These are phyloP conservation scores for Samsoniella hepiali DNA, from an alignment of 2,329 filamentous ascomycete genomes.

Conservation along the genomic window DNA sequence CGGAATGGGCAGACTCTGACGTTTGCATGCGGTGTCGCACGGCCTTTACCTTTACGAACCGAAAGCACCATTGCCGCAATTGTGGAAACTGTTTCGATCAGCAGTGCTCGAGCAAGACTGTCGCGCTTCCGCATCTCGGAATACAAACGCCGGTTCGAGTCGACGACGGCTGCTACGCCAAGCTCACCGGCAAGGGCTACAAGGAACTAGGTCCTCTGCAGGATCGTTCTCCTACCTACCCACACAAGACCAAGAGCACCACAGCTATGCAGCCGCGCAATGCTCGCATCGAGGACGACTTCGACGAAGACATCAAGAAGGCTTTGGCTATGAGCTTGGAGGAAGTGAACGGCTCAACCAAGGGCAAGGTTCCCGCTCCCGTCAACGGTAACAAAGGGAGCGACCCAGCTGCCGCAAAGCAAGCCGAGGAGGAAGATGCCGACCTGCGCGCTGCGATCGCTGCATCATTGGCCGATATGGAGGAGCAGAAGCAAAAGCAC, in stretches of 20 bases:
- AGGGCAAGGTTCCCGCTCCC: constrained; percentile 66
- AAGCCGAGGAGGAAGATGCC: constrained; percentile 81
- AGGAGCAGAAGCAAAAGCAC: constrained; percentile 93
- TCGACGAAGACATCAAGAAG: constrained; percentile 91
- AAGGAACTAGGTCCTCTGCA: constrained; percentile 41
- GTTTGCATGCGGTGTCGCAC: constrained; percentile 98
- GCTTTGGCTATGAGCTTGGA: constrained; percentile 96
- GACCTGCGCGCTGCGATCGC: constrained; percentile 94
- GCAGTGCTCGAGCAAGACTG: constrained; percentile 84
- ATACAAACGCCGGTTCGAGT: constrained; percentile 90
- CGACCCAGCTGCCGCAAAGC: constrained; percentile 37
- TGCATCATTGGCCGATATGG: constrained; percentile 92
- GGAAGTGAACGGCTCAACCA: constrained; percentile 74
- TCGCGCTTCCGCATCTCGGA: constrained; percentile 87
- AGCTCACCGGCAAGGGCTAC: constrained; percentile 69
- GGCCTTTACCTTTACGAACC: constrained; percentile 93
- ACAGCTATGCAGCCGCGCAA: constrained; percentile 82
- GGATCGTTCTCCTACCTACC: constrained; percentile 47
- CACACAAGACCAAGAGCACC: constrained; percentile 63
- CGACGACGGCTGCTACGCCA: constrained; percentile 92
- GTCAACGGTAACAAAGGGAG: constrained; percentile 39
- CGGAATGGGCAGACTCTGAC: constrained; percentile 96
- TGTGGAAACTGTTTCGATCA: constrained; percentile 98
- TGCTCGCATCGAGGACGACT: constrained; percentile 82
- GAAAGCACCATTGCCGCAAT: constrained; percentile 97